phyloP scores from a whole-genome alignment of 2,329 filamentous ascomycete genomes.

The Lasiodiplodia citricola region DNA sequence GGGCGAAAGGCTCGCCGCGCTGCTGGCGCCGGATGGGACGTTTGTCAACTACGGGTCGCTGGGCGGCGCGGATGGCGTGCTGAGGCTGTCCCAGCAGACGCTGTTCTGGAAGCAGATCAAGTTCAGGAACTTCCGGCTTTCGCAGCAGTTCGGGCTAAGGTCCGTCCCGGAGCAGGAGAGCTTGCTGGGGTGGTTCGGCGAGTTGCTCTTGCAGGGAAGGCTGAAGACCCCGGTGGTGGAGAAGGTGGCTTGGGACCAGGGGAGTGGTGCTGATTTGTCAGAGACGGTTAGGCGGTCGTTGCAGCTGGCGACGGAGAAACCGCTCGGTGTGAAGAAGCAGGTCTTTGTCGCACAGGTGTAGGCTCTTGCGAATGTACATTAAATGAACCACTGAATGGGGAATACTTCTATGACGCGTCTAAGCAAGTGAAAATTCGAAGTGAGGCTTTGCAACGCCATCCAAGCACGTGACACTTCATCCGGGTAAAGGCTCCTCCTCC shows the following conservation, averaged over 20 bases:
- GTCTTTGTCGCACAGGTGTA: neutral
- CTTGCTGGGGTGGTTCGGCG: neutral
- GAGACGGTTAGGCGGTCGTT: neutral
- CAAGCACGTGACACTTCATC: too few relatives aligned
- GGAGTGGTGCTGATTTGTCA: neutral
- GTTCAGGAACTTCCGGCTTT: neutral
- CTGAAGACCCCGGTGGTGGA: neutral
- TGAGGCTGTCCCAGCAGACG: constrained; percentile 30
- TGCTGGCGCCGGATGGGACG: constrained; percentile 33
- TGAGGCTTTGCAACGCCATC: too few relatives aligned
- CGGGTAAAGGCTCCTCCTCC: too few relatives aligned
- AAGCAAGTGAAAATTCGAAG: too few relatives aligned
- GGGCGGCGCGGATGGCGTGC: constrained; percentile 26
- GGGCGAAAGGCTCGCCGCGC: constrained; percentile 46
- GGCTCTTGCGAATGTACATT: too few relatives aligned
- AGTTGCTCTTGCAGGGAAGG: neutral
- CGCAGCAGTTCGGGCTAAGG: neutral
- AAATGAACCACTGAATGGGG: too few relatives aligned
- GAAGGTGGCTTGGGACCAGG: neutral
- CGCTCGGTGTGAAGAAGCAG: neutral
- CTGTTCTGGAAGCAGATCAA: neutral
- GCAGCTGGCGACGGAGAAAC: neutral
- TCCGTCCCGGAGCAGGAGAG: neutral
- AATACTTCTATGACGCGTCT: too few relatives aligned
- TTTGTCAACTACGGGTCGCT: constrained; percentile 3